phyloP scores from a whole-genome alignment of 1,284 basidiomycete genomes.

The Coniophora puteana region DNA sequence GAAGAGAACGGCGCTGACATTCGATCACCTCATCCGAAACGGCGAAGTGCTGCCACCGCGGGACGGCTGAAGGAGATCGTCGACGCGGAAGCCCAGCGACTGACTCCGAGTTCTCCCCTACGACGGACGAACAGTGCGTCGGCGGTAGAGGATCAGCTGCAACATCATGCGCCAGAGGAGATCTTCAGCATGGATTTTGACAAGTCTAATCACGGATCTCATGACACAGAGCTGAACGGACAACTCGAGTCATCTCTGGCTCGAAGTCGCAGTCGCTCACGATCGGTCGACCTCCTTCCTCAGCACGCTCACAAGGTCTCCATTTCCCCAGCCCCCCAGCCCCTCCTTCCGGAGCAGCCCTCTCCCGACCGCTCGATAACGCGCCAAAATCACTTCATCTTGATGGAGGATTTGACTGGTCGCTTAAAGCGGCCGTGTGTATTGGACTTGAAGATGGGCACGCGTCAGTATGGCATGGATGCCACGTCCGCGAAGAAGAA shows the following conservation, averaged over 20 bases:
- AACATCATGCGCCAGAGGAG: slow-evolving; percentile 23
- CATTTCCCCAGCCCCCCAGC: slow-evolving; percentile 11
- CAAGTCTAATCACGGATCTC: slow-evolving; percentile 21
- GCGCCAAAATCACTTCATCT: slow-evolving; percentile 95
- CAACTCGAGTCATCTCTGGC: slow-evolving; percentile 26
- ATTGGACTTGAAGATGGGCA: slow-evolving; percentile 98
- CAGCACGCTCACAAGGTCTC: slow-evolving; percentile 12
- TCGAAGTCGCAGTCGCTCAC: slow-evolving; percentile 54
- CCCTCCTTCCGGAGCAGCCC: slow-evolving; percentile 15
- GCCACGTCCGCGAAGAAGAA: slow-evolving; percentile 92
- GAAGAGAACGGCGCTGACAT: slow-evolving; percentile 34
- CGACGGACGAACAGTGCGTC: slow-evolving; percentile 65
- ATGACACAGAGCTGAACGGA: slow-evolving; percentile 19
- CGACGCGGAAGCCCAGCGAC: too few species aligned
- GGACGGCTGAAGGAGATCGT: slow-evolving; percentile 36
- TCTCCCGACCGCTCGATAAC: slow-evolving; percentile 47
- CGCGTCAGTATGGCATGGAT: slow-evolving; percentile 96
- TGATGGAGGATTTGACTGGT: slow-evolving; percentile 98
- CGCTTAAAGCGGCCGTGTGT: slow-evolving; percentile 93
- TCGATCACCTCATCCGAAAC: slow-evolving; percentile 32
- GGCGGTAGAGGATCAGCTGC: slow-evolving; percentile 32
- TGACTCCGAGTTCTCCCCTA: slow-evolving; percentile 33
- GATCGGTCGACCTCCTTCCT: slow-evolving; percentile 51
- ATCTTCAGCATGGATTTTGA: slow-evolving; percentile 50
- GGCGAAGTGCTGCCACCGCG: slow-evolving; percentile 29